Percentiles rank a stretch among this genome's conserved stretches.
These are phyloP conservation scores for Saccharomycopsis oosterbeekiorum DNA, from an alignment of 805 yeast species.

Conservation along the genomic window DNA sequence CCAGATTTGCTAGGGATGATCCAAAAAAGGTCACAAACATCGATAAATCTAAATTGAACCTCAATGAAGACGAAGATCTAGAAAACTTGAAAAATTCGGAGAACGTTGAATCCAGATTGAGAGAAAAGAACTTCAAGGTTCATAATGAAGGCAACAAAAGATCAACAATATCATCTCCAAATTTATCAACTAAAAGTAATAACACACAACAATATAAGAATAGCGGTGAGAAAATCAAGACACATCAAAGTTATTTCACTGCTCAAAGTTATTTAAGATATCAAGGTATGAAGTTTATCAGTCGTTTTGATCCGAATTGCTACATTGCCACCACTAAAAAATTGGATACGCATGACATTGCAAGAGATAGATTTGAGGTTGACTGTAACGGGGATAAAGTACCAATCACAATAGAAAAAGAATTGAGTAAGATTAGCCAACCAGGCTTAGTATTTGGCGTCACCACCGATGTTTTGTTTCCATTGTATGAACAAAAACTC, in stretches of 20 bases:
- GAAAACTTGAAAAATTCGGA: slow-evolving; percentile 12
- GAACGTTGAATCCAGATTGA: slow-evolving; percentile 35
- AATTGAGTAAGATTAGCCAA: slow-evolving; percentile 49
- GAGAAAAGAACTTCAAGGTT: slow-evolving; percentile 69
- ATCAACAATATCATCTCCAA: slow-evolving; percentile 9
- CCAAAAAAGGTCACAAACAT: slow-evolving; percentile 34
- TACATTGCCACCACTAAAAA: slow-evolving; percentile 90
- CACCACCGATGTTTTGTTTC: slow-evolving; percentile 85
- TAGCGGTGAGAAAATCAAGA: slow-evolving; percentile 22
- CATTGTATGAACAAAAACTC: slow-evolving; percentile 82
- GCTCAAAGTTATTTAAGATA: slow-evolving; percentile 93
- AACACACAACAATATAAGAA: slow-evolving; percentile 25
- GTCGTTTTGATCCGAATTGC: slow-evolving; percentile 92
- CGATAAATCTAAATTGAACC: slow-evolving; percentile 8
- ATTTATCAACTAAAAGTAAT: slow-evolving; percentile 20
- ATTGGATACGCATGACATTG: slow-evolving; percentile 88
- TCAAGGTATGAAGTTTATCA: slow-evolving; percentile 85
- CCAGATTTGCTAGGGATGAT: slow-evolving; percentile 77
- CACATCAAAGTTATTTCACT: slow-evolving; percentile 60
- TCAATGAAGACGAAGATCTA: background rate
- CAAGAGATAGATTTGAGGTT: slow-evolving; percentile 52
- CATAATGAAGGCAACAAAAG: slow-evolving; percentile 75
- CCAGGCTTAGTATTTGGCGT: slow-evolving; percentile 87
- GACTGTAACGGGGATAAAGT: slow-evolving; percentile 19
- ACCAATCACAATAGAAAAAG: slow-evolving; percentile 32